Conservation (phyloP, 805 yeast genomes). For the Starmera amethionina region DNA sequence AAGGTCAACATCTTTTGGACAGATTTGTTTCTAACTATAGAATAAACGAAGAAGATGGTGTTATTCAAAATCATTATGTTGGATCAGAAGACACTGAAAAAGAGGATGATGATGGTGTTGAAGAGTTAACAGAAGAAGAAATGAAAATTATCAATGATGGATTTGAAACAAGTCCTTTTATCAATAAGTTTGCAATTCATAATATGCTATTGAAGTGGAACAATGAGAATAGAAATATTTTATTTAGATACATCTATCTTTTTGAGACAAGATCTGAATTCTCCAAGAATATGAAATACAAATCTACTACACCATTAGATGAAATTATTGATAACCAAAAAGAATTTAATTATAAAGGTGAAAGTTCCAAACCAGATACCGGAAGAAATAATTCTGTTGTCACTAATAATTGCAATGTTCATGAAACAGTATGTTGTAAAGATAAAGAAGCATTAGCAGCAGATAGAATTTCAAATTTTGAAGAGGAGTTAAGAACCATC, state of each 20-base stretch:
- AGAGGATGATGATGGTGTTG: neutral
- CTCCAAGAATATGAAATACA: constrained; percentile 33
- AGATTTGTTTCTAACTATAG: no score
- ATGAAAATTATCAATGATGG: constrained; percentile 4
- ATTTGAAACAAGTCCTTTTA: constrained; percentile 11
- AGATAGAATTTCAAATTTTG: constrained; percentile 35
- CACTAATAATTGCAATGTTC: neutral
- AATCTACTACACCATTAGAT: constrained; percentile 39
- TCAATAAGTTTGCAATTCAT: constrained; percentile 64
- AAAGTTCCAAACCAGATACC: neutral
- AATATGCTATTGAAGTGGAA: constrained; percentile 75
- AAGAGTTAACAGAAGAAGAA: neutral
- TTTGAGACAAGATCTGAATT: constrained; percentile 35
- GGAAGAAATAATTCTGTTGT: neutral
- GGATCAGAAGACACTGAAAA: neutral
- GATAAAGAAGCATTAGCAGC: constrained; percentile 9
- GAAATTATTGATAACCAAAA: constrained; percentile 34
- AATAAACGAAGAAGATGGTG: no score
- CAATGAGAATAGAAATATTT: constrained; percentile 50
- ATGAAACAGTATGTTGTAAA: constrained; percentile 3
- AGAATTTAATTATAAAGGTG: constrained; percentile 7
- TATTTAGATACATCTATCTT: constrained; percentile 49
- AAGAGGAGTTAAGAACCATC: constrained; percentile 38
- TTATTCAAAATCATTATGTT: no score
- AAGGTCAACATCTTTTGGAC: no score